Percentiles rank a stretch among this genome's conserved stretches.
Evolutionary conservation across 2,329 filamentous ascomycete genomes (phyloP).

Genomic region (Thyridium curvatum): DNA sequence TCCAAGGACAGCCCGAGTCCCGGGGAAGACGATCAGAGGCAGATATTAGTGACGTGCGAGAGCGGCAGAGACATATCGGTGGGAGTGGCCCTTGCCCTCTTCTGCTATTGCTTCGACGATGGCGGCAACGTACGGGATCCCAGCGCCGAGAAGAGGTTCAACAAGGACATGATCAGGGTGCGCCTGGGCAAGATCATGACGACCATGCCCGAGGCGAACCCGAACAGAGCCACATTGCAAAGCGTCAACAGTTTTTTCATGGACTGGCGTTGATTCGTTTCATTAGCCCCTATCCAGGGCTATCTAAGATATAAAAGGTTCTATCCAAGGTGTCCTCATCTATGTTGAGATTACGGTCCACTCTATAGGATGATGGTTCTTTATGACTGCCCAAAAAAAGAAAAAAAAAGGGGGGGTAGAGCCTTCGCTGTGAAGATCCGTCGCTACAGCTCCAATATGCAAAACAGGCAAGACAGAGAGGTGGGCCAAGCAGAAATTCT

Average conservation of each 20-base stretch:
- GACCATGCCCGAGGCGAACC: conserved; percentile 72
- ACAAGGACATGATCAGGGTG: conserved; percentile 72
- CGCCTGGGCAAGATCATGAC: conserved; percentile 79
- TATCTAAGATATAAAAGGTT: too few species aligned
- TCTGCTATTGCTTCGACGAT: conserved; percentile 68
- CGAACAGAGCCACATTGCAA: conserved; percentile 78
- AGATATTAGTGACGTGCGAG: conserved; percentile 61
- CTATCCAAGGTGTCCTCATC: too few species aligned
- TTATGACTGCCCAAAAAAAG: too few species aligned
- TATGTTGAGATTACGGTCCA: not conserved
- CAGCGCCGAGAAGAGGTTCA: conserved; percentile 33
- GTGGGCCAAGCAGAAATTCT: not conserved
- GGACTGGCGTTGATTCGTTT: conserved; percentile 34
- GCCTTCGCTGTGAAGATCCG: too few species aligned
- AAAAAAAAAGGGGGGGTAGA: too few species aligned
- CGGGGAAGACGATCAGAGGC: conserved; percentile 3
- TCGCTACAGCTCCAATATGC: not conserved
- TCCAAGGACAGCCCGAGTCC: not conserved
- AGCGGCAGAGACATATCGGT: conserved; percentile 76
- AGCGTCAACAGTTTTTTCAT: conserved; percentile 90
- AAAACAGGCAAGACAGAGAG: not conserved
- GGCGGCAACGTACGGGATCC: conserved; percentile 39
- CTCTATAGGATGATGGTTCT: not conserved
- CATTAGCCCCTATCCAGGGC: not conserved
- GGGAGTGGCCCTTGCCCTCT: conserved; percentile 67